A percentile compares a stretch with the other conserved stretches of the same genome.
Conservation (phyloP, 371 early-diverging fungal species). For the Thermomucor indicae-seudaticae region DNA sequence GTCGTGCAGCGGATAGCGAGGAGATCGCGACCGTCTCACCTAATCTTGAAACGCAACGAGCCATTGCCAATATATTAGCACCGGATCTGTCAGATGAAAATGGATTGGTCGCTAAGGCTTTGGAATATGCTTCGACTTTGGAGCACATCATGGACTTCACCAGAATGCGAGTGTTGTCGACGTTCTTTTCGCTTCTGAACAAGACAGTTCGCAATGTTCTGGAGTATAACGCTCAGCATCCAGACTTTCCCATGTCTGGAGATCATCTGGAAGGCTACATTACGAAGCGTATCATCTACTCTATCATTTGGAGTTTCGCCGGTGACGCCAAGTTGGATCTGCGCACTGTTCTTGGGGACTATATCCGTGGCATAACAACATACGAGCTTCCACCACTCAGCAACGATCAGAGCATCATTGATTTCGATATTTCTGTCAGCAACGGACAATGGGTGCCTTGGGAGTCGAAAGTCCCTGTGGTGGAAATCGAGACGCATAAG, state of each 20-base stretch:
- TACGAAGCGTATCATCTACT: constrained; percentile 75
- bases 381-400: constrained; percentile 77
- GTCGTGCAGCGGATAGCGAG: constrained; percentile 40
- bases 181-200: constrained; percentile 90
- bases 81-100: constrained; percentile 66
- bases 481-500: constrained; percentile 96
- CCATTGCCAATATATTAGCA: constrained; percentile 70
- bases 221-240: constrained; percentile 87
- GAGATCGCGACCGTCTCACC: constrained; percentile 55
- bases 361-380: constrained; percentile 72
- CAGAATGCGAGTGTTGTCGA: constrained; percentile 75
- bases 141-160: constrained; percentile 98
- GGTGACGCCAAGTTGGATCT: constrained; percentile 85
- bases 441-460: constrained; percentile 90
- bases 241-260: constrained; percentile 86
- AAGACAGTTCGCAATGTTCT: constrained; percentile 81
- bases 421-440: constrained; percentile 83
- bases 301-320: constrained; percentile 93
- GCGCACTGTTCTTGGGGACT: constrained; percentile 79
- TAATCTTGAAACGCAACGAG: constrained; percentile 66
- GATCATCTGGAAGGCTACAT: constrained; percentile 80
- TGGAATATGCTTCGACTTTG: constrained; percentile 66
- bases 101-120: constrained; percentile 73
- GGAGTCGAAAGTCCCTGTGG: constrained; percentile 85
- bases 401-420: constrained; percentile 69